A percentile compares a stretch with the other conserved stretches of the same genome.
Evolutionary conservation across 2,329 filamentous ascomycete genomes (phyloP).

Genomic region (Arthrobotrys sphaeroides): DNA sequence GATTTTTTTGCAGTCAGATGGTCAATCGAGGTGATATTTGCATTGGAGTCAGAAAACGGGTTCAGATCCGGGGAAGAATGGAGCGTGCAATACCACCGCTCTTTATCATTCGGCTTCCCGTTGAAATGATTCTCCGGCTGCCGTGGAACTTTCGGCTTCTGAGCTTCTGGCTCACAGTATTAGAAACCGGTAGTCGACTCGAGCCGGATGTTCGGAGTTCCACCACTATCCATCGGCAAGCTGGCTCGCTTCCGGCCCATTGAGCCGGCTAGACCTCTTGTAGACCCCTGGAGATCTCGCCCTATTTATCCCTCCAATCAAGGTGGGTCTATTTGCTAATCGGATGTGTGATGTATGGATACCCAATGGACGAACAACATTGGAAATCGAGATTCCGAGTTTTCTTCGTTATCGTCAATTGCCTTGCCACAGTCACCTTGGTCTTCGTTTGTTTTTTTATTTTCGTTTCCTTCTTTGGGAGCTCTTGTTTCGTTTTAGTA

Average conservation of each 20-base stretch:
- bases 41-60: background rate
- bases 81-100: background rate
- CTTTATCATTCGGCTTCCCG: constrained; percentile 16
- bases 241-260: constrained; percentile 30
- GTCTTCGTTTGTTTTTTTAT: background rate
- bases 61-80: background rate
- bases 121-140: constrained; percentile 6
- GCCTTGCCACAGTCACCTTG: background rate
- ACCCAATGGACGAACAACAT: background rate
- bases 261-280: constrained; percentile 19
- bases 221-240: constrained; percentile 28
- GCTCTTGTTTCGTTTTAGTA: background rate
- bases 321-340: constrained; percentile 39
- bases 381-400: constrained; percentile 34
- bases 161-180: background rate
- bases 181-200: constrained; percentile 22
- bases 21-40: background rate
- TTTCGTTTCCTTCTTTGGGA: background rate
- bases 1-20: background rate
- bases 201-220: constrained; percentile 44
- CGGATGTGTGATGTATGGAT: background rate
- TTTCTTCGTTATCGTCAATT: constrained; percentile 48
- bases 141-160: background rate
- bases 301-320: constrained; percentile 52
- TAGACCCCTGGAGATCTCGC: constrained; percentile 42